Evolutionary conservation across 2,329 filamentous ascomycete species (phyloP).

Genomic region (Fusarium citri): DNA sequence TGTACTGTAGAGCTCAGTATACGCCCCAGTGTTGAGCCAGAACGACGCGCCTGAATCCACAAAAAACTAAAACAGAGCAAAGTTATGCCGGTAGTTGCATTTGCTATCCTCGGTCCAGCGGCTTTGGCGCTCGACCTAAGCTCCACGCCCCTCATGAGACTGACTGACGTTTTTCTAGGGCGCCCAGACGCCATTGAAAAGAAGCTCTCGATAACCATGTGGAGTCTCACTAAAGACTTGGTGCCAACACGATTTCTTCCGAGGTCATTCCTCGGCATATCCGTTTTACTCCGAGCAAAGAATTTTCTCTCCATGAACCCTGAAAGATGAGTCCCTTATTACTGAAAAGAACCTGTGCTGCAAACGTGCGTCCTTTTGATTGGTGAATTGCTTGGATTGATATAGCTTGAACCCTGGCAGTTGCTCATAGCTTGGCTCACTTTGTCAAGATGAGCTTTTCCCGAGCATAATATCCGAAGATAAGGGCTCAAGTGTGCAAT

Average conservation of each 20-base stretch:
- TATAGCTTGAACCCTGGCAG: conserved; percentile 15
- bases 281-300: conserved; percentile 30
- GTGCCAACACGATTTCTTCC: conserved; percentile 34
- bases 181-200: conserved; percentile 19
- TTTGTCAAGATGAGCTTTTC: not conserved
- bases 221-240: conserved; percentile 14
- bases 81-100: conserved; percentile 32
- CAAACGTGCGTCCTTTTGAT: conserved; percentile 31
- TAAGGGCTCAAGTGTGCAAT: not conserved
- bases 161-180: conserved; percentile 29
- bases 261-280: conserved; percentile 26
- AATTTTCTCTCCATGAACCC: conserved; percentile 4
- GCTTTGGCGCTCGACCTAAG: conserved; percentile 35
- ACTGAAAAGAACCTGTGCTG: conserved; percentile 6
- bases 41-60: not conserved
- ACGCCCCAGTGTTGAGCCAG: conserved; percentile 18
- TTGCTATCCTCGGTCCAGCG: conserved; percentile 40
- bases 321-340: conserved; percentile 7
- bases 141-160: conserved; percentile 30
- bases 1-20: conserved; percentile 5
- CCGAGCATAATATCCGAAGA: not conserved
- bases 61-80: conserved; percentile 9
- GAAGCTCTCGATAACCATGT: conserved; percentile 23
- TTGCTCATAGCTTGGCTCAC: not conserved
- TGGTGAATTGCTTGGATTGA: conserved; percentile 16